Evolutionary conservation across 2,329 filamentous ascomycete genomes (phyloP).

Genomic region (Phyllosticta ampelicida): DNA sequence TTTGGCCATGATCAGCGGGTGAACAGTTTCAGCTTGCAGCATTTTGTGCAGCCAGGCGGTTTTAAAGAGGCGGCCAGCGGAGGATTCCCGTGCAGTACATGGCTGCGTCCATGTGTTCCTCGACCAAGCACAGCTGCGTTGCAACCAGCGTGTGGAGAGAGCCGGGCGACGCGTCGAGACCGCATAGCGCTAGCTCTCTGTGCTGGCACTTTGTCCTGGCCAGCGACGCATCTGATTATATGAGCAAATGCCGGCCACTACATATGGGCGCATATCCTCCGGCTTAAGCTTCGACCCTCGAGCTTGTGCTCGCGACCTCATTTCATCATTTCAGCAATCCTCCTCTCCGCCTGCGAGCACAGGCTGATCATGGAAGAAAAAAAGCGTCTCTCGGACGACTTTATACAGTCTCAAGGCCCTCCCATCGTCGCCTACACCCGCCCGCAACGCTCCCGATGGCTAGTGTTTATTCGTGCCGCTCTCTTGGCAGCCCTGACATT

Average conservation of each 20-base stretch:
- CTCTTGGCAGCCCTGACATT: constrained; percentile 18
- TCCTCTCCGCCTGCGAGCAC: not conserved
- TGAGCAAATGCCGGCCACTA: not conserved
- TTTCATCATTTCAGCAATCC: not conserved
- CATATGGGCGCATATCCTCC: not conserved
- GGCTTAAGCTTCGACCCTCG: not conserved
- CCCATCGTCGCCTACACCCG: not conserved
- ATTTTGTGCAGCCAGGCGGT: not conserved
- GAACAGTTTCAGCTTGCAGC: not conserved
- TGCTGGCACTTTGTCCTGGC: not conserved
- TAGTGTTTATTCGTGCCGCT: constrained; percentile 18
- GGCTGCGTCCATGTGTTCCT: not conserved
- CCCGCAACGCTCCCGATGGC: constrained; percentile 14
- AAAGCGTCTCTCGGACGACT: not conserved
- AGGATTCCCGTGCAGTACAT: not conserved
- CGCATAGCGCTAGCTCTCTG: not conserved
- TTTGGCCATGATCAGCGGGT: not conserved
- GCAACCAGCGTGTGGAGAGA: not conserved
- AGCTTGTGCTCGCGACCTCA: not conserved
- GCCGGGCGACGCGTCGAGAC: not conserved
- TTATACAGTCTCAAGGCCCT: not conserved
- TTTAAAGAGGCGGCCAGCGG: not conserved
- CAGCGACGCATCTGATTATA: not conserved
- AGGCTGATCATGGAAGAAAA: constrained; percentile 6
- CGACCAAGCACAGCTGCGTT: not conserved